Conservation (phyloP, 2,329 filamentous ascomycete genomes). For the Graphilbum fragrans region DNA sequence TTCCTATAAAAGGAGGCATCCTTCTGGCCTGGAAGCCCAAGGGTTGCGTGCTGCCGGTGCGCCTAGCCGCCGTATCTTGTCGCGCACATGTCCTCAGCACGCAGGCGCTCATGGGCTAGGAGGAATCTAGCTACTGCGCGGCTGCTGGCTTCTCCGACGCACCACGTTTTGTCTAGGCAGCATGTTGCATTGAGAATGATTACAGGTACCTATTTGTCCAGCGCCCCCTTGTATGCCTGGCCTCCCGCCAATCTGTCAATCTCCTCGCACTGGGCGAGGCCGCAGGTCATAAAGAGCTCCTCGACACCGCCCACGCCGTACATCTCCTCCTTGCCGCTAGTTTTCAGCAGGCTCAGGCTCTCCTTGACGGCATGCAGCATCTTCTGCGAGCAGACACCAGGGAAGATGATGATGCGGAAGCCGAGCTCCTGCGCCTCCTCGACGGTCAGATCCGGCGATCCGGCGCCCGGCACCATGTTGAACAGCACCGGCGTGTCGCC, state of each 20-base stretch:
- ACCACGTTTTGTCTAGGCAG: no score
- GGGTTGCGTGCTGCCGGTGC: no score
- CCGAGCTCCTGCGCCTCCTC: constrained; percentile 41
- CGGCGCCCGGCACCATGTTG: constrained; percentile 45
- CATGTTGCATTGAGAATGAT: no score
- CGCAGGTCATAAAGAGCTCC: constrained; percentile 38
- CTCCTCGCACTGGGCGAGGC: constrained; percentile 34
- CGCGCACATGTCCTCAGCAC: no score
- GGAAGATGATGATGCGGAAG: constrained; percentile 41
- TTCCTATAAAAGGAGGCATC: no score
- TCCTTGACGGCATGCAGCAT: constrained; percentile 24
- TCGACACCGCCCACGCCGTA: constrained; percentile 17
- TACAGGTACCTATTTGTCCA: no score
- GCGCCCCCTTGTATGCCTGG: neutral
- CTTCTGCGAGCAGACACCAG: constrained; percentile 28
- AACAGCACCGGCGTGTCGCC: constrained; percentile 38
- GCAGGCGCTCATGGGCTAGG: no score
- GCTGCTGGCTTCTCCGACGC: no score
- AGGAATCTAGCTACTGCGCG: no score
- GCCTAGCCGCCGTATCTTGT: no score
- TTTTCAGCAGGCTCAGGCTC: constrained; percentile 22
- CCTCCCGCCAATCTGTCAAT: constrained; percentile 23
- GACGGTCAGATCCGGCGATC: constrained; percentile 38
- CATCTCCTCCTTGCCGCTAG: constrained; percentile 16
- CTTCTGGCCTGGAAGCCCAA: no score